Evolutionary conservation across 495 filamentous ascomycete species (phyloP).

Genomic region (Talaromyces liani): DNA sequence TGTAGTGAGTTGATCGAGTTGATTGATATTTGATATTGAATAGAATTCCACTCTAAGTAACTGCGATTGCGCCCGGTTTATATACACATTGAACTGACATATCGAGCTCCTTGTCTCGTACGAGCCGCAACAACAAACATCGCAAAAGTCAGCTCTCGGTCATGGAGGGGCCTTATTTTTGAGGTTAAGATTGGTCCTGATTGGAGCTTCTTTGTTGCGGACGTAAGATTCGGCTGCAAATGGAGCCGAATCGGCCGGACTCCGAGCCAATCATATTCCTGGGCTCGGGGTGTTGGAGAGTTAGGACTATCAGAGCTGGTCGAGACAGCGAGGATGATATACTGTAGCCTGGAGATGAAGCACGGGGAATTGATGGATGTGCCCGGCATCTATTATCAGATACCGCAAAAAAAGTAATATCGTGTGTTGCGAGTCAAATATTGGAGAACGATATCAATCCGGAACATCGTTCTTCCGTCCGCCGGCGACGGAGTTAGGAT

Average conservation of each 20-base stretch:
- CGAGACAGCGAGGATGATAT: background rate
- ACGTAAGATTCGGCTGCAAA: background rate
- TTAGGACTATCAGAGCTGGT: background rate
- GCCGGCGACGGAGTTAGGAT: background rate
- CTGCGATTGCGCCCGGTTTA: background rate
- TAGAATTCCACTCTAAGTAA: background rate
- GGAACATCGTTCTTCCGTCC: background rate
- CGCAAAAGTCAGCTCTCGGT: background rate
- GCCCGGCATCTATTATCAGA: no score
- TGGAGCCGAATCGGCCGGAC: background rate
- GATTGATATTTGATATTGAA: background rate
- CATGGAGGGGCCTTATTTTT: background rate
- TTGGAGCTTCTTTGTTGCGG: background rate
- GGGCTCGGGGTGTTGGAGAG: no score
- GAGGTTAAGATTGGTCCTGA: background rate
- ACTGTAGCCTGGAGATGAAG: background rate
- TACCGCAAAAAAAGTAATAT: no score
- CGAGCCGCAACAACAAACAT: background rate
- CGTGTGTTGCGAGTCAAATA: no score
- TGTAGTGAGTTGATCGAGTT: background rate
- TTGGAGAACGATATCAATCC: no score
- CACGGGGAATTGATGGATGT: no score
- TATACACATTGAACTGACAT: background rate
- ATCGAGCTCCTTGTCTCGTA: background rate
- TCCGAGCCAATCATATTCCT: background rate